These are phyloP conservation scores for Hapsidospora chrysogenum DNA, from an alignment of 495 filamentous ascomycete genomes.

Conservation along the genomic window DNA sequence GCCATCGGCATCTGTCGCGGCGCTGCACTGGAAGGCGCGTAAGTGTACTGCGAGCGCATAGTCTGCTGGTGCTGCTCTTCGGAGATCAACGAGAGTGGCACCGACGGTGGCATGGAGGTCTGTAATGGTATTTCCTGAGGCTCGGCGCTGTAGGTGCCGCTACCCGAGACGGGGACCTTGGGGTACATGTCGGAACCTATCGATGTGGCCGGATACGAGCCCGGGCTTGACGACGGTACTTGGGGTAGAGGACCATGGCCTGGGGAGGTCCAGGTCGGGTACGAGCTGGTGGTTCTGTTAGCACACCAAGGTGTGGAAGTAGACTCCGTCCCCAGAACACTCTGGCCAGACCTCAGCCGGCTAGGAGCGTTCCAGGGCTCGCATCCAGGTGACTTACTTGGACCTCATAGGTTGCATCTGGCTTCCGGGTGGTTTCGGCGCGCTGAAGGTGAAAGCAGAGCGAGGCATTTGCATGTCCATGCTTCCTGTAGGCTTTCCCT, in stretches of 20 bases:
- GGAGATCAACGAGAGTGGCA: slow-evolving; percentile 27
- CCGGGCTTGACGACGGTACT: slow-evolving; percentile 20
- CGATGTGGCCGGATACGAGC: slow-evolving; percentile 23
- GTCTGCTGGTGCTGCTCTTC: slow-evolving; percentile 20
- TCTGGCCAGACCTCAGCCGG: not conserved
- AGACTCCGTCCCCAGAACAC: not conserved
- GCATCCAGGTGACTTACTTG: slow-evolving; percentile 19
- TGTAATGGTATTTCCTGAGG: slow-evolving; percentile 29
- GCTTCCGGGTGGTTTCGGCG: slow-evolving; percentile 31
- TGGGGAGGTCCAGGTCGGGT: slow-evolving; percentile 23
- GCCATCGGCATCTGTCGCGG: slow-evolving; percentile 26
- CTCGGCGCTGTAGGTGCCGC: slow-evolving; percentile 26
- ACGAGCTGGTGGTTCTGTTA: slow-evolving; percentile 14
- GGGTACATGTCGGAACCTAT: slow-evolving; percentile 27
- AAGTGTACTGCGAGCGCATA: slow-evolving; percentile 31
- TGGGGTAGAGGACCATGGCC: slow-evolving; percentile 18
- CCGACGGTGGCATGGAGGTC: slow-evolving; percentile 27
- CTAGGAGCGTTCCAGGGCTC: not conserved
- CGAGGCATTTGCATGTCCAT: slow-evolving; percentile 31
- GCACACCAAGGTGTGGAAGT: not conserved
- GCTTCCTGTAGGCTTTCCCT: slow-evolving; percentile 21
- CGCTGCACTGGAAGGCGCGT: slow-evolving; percentile 23
- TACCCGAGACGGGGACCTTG: slow-evolving; percentile 26
- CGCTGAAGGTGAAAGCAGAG: slow-evolving; percentile 35
- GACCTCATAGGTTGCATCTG: slow-evolving; percentile 32